Evolutionary conservation across 2,329 filamentous ascomycete species (phyloP).

Genomic region (Fusarium devonianum): DNA sequence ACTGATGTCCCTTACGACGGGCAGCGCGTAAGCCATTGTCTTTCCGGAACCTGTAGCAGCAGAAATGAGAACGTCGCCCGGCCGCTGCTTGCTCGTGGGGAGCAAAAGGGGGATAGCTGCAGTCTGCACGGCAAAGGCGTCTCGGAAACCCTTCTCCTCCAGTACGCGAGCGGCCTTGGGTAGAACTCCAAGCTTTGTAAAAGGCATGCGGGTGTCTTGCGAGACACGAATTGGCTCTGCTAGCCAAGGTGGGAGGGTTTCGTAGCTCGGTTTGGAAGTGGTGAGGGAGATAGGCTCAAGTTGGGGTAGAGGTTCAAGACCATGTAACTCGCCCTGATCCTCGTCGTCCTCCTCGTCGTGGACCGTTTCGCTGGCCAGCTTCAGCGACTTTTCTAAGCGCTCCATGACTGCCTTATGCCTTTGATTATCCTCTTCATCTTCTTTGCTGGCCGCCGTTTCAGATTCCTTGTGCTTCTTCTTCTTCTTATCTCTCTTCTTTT

Average conservation of each 20-base stretch:
- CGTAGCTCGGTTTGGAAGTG: constrained; percentile 70
- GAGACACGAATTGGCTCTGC: constrained; percentile 75
- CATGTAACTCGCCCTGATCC: constrained; percentile 63
- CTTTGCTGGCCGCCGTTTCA: constrained; percentile 30
- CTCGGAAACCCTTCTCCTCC: constrained; percentile 60
- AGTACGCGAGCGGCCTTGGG: constrained; percentile 68
- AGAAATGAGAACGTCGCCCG: constrained; percentile 85
- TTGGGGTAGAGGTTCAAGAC: constrained; percentile 83
- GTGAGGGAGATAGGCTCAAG: constrained; percentile 68
- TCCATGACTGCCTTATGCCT: constrained; percentile 61
- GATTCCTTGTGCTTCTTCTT: constrained; percentile 44
- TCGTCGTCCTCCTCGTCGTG: constrained; percentile 44
- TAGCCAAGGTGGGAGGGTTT: constrained; percentile 83
- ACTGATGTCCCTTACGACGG: constrained; percentile 80
- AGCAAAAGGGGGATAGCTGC: constrained; percentile 78
- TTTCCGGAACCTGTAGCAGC: constrained; percentile 97
- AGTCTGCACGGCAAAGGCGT: constrained; percentile 55
- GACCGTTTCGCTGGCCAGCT: constrained; percentile 53
- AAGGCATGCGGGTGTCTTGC: constrained; percentile 65
- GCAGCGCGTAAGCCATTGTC: constrained; percentile 88
- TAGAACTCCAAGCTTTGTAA: constrained; percentile 69
- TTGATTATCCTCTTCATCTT: constrained; percentile 42
- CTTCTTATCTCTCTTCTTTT: constrained; percentile 41
- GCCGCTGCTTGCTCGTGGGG: constrained; percentile 64
- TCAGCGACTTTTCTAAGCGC: constrained; percentile 63